Conservation (phyloP, 805 yeast genomes). For the Myxozyma sirexii region DNA sequence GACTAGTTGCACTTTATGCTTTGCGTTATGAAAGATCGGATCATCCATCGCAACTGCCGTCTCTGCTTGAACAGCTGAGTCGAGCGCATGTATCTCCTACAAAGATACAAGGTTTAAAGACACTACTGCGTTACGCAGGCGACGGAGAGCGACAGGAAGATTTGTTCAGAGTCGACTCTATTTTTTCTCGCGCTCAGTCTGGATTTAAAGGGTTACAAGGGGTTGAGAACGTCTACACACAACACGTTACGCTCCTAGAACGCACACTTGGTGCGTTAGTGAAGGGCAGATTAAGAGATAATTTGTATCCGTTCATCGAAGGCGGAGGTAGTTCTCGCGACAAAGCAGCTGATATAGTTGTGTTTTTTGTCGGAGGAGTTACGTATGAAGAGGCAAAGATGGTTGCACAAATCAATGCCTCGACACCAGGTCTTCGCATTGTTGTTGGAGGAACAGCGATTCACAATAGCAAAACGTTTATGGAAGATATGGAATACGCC, state of each 20-base stretch:
- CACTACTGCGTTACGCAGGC: slow-evolving; percentile 53
- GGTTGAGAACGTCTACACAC: slow-evolving; percentile 73
- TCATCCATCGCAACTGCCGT: slow-evolving; percentile 44
- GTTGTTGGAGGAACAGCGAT: slow-evolving; percentile 82
- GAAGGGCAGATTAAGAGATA: slow-evolving; percentile 47
- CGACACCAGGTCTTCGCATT: slow-evolving; percentile 59
- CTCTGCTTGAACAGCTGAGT: slow-evolving; percentile 43
- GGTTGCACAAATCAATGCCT: slow-evolving; percentile 67
- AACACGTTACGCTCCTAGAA: slow-evolving; percentile 78
- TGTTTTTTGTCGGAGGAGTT: slow-evolving; percentile 73
- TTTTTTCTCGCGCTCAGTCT: slow-evolving; percentile 47
- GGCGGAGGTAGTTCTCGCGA: slow-evolving; percentile 42
- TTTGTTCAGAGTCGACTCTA: slow-evolving; percentile 44
- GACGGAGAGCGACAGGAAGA: slow-evolving; percentile 49
- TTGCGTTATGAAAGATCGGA: slow-evolving; percentile 61
- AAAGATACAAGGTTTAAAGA: slow-evolving; percentile 50
- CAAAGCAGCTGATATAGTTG: slow-evolving; percentile 44
- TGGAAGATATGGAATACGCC: slow-evolving; percentile 45
- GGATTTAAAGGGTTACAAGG: slow-evolving; percentile 50
- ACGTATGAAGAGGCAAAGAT: slow-evolving; percentile 91
- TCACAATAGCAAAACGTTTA: slow-evolving; percentile 50
- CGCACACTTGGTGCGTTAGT: slow-evolving; percentile 48
- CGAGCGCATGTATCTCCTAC: slow-evolving; percentile 37
- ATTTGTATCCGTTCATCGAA: slow-evolving; percentile 51
- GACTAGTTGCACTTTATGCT: slow-evolving; percentile 73